A percentile compares a stretch with the other conserved stretches of the same genome.
phyloP scores from a whole-genome alignment of 2,329 filamentous ascomycete genomes.

The Alternaria novae-zelandiae region DNA sequence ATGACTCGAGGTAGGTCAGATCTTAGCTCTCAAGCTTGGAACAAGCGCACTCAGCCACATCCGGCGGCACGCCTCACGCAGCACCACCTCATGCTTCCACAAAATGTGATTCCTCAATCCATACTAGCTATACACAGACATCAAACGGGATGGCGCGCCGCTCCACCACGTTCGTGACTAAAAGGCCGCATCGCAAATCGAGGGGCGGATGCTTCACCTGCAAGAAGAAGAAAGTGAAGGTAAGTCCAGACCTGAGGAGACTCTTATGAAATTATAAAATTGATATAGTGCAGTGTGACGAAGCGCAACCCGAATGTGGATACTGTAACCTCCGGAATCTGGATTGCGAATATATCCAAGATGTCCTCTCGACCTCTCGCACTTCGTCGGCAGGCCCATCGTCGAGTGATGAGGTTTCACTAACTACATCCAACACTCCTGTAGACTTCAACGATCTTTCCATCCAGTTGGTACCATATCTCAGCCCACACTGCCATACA shows the following conservation, averaged over 20 bases:
- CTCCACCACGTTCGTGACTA: constrained; percentile 38
- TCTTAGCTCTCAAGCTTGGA: background rate
- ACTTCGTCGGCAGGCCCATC: background rate
- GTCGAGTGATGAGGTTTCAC: background rate
- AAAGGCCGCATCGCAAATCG: constrained; percentile 43
- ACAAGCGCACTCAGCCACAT: background rate
- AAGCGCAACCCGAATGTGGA: constrained; percentile 31
- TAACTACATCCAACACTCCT: background rate
- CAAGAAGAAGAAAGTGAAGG: constrained; percentile 46
- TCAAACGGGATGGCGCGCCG: constrained; percentile 28
- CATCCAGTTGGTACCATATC: constrained; percentile 11
- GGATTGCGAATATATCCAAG: constrained; percentile 32
- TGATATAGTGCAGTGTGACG: constrained; percentile 36
- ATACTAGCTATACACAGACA: background rate
- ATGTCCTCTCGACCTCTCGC: constrained; percentile 7
- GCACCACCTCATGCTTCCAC: background rate
- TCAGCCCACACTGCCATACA: constrained; percentile 26
- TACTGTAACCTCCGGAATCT: constrained; percentile 37
- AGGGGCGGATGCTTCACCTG: constrained; percentile 40
- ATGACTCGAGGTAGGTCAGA: background rate
- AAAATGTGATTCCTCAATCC: background rate
- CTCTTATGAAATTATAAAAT: background rate
- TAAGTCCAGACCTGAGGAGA: constrained; percentile 2
- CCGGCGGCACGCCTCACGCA: background rate
- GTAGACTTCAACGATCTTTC: constrained; percentile 22